A percentile compares a stretch with the other conserved stretches of the same genome.
Conservation (phyloP, 352 stramenopile genomes). For the Phytopythium oedochilum region DNA sequence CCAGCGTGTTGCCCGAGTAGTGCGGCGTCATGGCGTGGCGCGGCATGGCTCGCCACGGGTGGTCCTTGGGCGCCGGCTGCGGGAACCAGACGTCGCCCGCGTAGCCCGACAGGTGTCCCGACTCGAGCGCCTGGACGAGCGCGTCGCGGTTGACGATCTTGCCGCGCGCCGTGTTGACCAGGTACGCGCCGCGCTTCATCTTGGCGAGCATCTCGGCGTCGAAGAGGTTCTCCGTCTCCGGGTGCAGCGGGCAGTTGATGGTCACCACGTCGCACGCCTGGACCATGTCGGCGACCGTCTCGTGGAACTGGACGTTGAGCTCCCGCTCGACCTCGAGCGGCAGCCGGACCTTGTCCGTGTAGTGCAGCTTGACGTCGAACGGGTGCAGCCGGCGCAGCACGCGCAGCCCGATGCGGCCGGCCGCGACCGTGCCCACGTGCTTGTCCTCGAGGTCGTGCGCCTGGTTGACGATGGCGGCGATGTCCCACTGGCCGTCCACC, state of each 20-base stretch:
- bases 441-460: constrained; percentile 41
- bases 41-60: constrained; percentile 36
- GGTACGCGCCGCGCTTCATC: constrained; percentile 60
- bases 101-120: constrained; percentile 6
- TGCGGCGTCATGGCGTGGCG: constrained; percentile 47
- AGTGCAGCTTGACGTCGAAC: constrained; percentile 49
- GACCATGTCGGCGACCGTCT: constrained; percentile 35
- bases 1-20: constrained; percentile 37
- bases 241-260: constrained; percentile 68
- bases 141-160: constrained; percentile 74
- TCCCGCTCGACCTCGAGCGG: constrained; percentile 34
- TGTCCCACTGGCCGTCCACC: constrained; percentile 34
- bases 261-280: constrained; percentile 67
- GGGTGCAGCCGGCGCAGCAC: constrained; percentile 30
- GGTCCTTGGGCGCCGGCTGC: constrained; percentile 60
- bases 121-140: constrained; percentile 24
- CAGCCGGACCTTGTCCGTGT: constrained; percentile 39
- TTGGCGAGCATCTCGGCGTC: constrained; percentile 47
- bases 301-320: constrained; percentile 29
- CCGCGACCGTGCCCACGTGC: constrained; percentile 30
- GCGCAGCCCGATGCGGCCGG: constrained; percentile 30
- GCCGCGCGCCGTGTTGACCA: constrained; percentile 83
- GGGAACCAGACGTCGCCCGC: constrained; percentile 76
- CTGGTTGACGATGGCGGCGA: constrained; percentile 26
- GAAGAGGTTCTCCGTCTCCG: constrained; percentile 62